Conservation (phyloP, 2,329 filamentous ascomycete genomes). For the Hymenoscyphus infarciens region DNA sequence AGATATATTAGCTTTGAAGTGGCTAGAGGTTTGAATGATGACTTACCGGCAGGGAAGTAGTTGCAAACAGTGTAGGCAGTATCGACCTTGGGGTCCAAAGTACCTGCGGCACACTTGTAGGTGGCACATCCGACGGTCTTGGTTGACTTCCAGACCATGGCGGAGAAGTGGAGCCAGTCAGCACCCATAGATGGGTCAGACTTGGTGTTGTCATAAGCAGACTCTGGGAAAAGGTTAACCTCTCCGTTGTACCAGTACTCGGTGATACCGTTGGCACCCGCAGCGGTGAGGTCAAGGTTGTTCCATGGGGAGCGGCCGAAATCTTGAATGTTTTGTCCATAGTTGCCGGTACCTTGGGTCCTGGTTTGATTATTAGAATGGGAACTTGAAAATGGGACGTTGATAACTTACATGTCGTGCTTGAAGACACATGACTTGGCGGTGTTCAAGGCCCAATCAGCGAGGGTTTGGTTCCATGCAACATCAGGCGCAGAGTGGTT, state of each 20-base stretch:
- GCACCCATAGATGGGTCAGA: conserved; percentile 52
- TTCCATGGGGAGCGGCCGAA: conserved; percentile 4
- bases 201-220: conserved; percentile 53
- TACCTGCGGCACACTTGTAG: conserved; percentile 50
- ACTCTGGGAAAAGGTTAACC: conserved; percentile 44
- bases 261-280: conserved; percentile 66
- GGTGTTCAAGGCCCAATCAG: conserved; percentile 57
- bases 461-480: conserved; percentile 62
- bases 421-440: conserved; percentile 67
- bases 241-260: conserved; percentile 90
- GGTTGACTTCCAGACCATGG: conserved; percentile 68
- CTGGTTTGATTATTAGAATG: conserved; percentile 41
- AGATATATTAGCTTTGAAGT: conserved; percentile 28
- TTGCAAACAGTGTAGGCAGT: conserved; percentile 74
- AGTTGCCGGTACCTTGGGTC: conserved; percentile 56
- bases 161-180: conserved; percentile 57
- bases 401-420: conserved; percentile 70
- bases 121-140: conserved; percentile 61
- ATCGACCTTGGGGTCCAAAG: conserved; percentile 21
- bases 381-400: background rate
- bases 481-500: conserved; percentile 72
- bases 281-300: conserved; percentile 45
- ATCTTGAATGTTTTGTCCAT: conserved; percentile 88
- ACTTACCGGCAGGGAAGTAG: conserved; percentile 70
- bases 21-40: background rate